Evolutionary conservation across 306 rosid genomes (phyloP).

Genomic region (Cucurbita argyrosperma): DNA sequence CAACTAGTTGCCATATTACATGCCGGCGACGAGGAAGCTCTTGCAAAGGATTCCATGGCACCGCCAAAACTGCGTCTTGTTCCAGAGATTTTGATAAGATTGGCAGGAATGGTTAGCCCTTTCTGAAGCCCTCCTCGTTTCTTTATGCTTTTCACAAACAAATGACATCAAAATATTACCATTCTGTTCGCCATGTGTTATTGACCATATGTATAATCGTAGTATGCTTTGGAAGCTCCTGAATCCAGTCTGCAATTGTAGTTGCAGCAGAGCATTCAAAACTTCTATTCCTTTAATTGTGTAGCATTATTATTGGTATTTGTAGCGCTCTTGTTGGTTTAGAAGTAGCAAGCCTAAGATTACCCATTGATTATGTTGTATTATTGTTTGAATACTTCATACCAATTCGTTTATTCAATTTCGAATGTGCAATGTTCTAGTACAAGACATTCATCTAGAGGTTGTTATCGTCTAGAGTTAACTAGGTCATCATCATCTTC

Average conservation of each 20-base stretch:
- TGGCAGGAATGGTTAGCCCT: slow-evolving; percentile 66
- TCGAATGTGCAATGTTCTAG: neutral
- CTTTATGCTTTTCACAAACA: neutral
- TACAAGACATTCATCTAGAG: too few relatives aligned
- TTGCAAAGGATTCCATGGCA: slow-evolving; percentile 43
- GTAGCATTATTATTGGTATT: neutral
- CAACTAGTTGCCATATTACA: slow-evolving; percentile 48
- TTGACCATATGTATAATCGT: neutral
- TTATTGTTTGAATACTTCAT: neutral
- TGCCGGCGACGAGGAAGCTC: slow-evolving; percentile 57
- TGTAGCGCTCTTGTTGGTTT: neutral
- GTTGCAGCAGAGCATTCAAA: neutral
- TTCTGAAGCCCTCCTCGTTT: slow-evolving; percentile 20
- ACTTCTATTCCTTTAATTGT: neutral
- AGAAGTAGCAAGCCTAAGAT: neutral
- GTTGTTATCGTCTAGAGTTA: too few relatives aligned
- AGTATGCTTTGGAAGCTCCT: neutral
- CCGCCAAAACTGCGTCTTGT: slow-evolving; percentile 62
- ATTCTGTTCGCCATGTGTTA: neutral
- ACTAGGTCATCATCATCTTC: too few relatives aligned
- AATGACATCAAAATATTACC: neutral
- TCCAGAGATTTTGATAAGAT: slow-evolving; percentile 64
- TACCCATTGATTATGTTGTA: neutral
- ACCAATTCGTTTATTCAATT: neutral
- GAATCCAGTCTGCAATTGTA: neutral